Conservation (phyloP, 768 basidiomycete species). For the Suillus hirtellus region DNA sequence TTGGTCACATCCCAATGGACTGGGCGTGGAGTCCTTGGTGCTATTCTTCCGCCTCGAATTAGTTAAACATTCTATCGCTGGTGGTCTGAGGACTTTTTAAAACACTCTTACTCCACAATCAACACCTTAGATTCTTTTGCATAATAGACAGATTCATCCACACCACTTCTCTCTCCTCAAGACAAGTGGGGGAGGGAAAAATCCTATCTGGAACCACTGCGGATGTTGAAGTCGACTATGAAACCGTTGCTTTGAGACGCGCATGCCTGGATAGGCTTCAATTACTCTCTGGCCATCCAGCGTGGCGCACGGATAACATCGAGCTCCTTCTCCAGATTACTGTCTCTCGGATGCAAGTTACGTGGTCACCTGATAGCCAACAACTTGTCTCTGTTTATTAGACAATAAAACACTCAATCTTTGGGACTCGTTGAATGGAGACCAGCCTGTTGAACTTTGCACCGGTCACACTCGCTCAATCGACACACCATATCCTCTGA, state of each 20-base stretch:
- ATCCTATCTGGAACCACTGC: not conserved
- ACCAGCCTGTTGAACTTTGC: not conserved
- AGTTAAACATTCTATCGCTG: not conserved
- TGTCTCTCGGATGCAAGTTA: not conserved
- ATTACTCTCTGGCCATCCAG: not conserved
- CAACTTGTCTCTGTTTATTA: not conserved
- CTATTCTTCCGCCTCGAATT: slow-evolving; percentile 49
- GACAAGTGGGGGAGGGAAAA: not conserved
- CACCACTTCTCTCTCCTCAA: too few relatives aligned
- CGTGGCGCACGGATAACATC: not conserved
- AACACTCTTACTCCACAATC: not conserved
- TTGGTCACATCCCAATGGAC: slow-evolving; percentile 71
- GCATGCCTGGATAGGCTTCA: not conserved
- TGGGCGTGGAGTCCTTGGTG: slow-evolving; percentile 51
- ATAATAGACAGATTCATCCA: too few relatives aligned
- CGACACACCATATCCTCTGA: not conserved
- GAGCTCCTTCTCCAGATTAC: not conserved
- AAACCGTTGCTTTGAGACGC: not conserved
- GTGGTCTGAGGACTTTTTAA: too few relatives aligned
- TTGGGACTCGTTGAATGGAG: not conserved
- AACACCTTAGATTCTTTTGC: not conserved
- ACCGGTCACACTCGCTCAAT: not conserved
- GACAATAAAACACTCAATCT: not conserved
- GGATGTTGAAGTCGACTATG: not conserved
- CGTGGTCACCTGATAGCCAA: not conserved